Conservation (phyloP, 2,329 filamentous ascomycete species). For the Phoma sp. region DNA sequence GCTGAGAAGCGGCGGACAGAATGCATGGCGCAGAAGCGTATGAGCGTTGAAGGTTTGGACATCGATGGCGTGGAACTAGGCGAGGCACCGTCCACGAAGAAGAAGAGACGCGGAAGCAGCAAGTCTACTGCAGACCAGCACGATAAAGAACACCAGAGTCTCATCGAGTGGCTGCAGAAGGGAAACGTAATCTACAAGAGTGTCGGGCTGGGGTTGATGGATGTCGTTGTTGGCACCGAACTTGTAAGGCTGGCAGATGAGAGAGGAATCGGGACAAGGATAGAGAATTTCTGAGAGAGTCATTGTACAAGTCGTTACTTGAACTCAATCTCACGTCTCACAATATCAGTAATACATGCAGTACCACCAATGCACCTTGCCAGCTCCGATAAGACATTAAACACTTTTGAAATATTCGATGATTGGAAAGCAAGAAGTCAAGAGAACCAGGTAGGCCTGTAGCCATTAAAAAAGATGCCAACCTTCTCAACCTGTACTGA, state of each 20-base stretch:
- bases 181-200: conserved; percentile 74
- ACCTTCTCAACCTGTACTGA: too few relatives aligned
- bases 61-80: conserved; percentile 75
- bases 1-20: conserved; percentile 48
- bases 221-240: conserved; percentile 67
- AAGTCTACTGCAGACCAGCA: conserved; percentile 29
- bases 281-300: conserved; percentile 57
- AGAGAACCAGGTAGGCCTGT: too few relatives aligned
- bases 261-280: conserved; percentile 61
- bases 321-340: too few relatives aligned
- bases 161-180: conserved; percentile 65
- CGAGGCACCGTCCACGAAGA: conserved; percentile 71
- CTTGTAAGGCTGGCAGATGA: conserved; percentile 63
- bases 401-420: too few relatives aligned
- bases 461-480: too few relatives aligned
- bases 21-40: conserved; percentile 40
- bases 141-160: conserved; percentile 44
- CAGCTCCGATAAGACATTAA: too few relatives aligned
- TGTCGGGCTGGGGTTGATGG: conserved; percentile 72
- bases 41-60: conserved; percentile 56
- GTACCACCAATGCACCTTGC: too few relatives aligned
- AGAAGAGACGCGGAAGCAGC: conserved; percentile 58
- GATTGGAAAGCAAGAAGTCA: too few relatives aligned
- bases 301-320: too few relatives aligned
- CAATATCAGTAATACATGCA: too few relatives aligned